Base-by-base conservation (phyloP, 202 grass and related monocot genomes). In the Saccharum hybrid region DNA sequence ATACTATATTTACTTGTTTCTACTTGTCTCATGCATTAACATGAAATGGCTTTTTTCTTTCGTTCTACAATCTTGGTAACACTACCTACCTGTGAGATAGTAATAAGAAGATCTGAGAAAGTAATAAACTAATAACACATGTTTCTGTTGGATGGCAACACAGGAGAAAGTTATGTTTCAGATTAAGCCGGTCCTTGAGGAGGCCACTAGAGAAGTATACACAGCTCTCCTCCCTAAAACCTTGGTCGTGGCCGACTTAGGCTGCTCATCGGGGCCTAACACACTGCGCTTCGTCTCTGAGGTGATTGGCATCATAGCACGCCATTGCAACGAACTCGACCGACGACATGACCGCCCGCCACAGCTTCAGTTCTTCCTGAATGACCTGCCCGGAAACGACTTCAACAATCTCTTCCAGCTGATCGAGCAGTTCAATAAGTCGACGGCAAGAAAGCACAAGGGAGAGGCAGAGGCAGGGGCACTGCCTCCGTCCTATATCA, bases 301-400 rank as follows among this genome's bases (percentile, higher is more conserved):
- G 41, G 88, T 80, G 57, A 75, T 87, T 4, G 5, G 22, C 22
- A 45, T n/a, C 0, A 79, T 90, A 52, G 34, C 7, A 18, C 6
- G n/a, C 18, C 12, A 77, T 6, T 49, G 61, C 59, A 28, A 76
- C 2, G 56, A 81, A 30, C 7, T 59, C 48, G 39, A 39, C 38
- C 38, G 38, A 39, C 33, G 5, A 1, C 76, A 49, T 28, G 15
- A 34, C 7, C 41, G 3, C 10, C 23, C 42, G 6, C 23, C 42
- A 5, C 41, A 90, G 70, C 77, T 86, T 64, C 71, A 86, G 21
- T 71, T 90, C 78, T 88, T 90, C 81, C 75, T 90, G 11, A 90
- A 90, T 11, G 88, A 90, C 37, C 81, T 90, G 10, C 62, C 65
- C 1, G 79, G 75, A 9, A 90, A 72, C 21, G 86, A 88, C 59